These are phyloP conservation scores for Arachis hypogaea DNA, from an alignment of 306 rosid species.

Conservation along the genomic window DNA sequence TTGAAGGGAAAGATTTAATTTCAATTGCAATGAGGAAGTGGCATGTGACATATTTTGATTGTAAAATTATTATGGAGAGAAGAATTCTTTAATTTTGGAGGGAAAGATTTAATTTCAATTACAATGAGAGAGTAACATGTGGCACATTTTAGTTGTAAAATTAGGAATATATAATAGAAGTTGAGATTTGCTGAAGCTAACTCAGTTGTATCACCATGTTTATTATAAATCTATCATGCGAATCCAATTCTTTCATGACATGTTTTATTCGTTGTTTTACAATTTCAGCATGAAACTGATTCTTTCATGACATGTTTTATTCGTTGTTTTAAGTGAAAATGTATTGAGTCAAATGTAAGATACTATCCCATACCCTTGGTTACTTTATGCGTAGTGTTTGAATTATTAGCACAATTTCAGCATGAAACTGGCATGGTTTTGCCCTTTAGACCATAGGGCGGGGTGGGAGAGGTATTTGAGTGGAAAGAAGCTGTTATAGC, in stretches of 20 bases:
- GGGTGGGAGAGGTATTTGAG: conserved; percentile 1
- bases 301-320: conserved; percentile 22
- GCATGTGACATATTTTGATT: no score
- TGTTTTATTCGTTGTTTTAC: background rate
- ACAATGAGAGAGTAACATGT: no score
- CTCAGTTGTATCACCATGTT: conserved; percentile 34
- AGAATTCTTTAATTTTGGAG: no score
- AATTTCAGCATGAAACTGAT: background rate
- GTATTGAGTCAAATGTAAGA: conserved; percentile 23
- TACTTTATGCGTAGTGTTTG: conserved; percentile 43
- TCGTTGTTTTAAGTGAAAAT: conserved; percentile 19
- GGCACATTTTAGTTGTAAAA: no score
- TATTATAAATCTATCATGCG: conserved; percentile 10
- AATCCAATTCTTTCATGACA: conserved; percentile 26
- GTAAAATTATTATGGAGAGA: no score
- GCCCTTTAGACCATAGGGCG: background rate
- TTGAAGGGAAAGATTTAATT: no score
- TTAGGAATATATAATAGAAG: no score
- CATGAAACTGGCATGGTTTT: conserved; percentile 50
- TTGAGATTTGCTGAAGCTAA: conserved; percentile 15
- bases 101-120: no score
- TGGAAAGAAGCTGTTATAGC: conserved; percentile 21
- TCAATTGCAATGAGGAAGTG: no score
- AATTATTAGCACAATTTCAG: conserved; percentile 51
- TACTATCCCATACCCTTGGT: conserved; percentile 32